Base-by-base conservation (phyloP, 2,329 filamentous ascomycete species). In the Chrysosporium keratinophilum region DNA sequence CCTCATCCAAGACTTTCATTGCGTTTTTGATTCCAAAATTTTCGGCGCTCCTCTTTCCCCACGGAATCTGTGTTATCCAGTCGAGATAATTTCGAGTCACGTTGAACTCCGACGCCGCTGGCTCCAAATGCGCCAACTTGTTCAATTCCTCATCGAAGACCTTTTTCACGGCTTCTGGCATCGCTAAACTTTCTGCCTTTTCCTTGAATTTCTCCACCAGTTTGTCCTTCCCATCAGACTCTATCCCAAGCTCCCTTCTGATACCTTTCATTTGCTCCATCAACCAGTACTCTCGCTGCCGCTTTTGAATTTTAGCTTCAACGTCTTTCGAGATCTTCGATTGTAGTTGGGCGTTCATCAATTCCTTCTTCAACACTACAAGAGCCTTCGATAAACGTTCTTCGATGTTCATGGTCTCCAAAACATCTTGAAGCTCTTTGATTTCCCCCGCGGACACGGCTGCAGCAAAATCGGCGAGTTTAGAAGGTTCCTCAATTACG, bases 261-360 rank as follows among this genome's bases (percentile, higher is more conserved):
- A 98, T 98, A 23, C 90, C 93, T 76, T 97, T 97, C 90, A 98
- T 95, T 69, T 98, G 94, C 71, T 98, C 93, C 88, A 95, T 94
- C 45, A 98, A 76, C 87, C 89, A 97, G 73, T 97, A 98, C 67
- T 98, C 93, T 50, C 93, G 83, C 69, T 98, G 93, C 31, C 91
- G 84, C 73, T 98, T 97, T 63, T 90, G 90, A 52, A 98, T 97
- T 72, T 95, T 96, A 65, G 82, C 88, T 69, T 97, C 93, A 15
- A 98, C 94, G 65, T 98, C 93, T 72, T 96, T 96, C 55, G 87
- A 88, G 55, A 98, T 97, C 76, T 97, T 98, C 54, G 87, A 91
- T 69, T 96, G 91, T 31, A 98, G 76, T 67, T 97, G 88, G 0
- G 93, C 93, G 62, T 97, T 98, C 86, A 97, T 95, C 52, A 96